Conservation (phyloP, 768 basidiomycete genomes). For the Chalciporus piperatus region DNA sequence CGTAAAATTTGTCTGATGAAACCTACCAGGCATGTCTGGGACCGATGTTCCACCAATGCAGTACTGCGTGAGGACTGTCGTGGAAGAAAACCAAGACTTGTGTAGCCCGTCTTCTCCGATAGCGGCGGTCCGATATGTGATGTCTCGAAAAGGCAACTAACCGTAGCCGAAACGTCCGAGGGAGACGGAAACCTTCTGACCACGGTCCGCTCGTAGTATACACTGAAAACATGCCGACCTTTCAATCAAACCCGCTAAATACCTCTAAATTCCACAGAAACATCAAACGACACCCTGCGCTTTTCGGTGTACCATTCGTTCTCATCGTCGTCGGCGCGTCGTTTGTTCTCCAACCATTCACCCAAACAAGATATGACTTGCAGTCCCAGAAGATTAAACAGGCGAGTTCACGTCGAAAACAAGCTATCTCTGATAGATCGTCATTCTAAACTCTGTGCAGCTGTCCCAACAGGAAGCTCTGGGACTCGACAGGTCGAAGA, state of each 20-base stretch:
- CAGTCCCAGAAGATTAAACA: constrained; percentile 77
- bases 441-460: constrained; percentile 31
- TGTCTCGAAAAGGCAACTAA: constrained; percentile 17
- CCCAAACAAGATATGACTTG: constrained; percentile 88
- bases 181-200: no score
- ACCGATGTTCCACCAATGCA: background rate
- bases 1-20: background rate
- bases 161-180: background rate
- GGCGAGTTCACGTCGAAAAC: constrained; percentile 36
- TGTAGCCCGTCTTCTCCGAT: background rate
- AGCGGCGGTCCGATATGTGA: background rate
- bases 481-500: constrained; percentile 62
- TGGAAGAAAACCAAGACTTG: constrained; percentile 2
- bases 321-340: constrained; percentile 83
- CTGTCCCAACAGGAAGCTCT: constrained; percentile 78
- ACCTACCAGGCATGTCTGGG: constrained; percentile 25
- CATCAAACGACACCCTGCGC: constrained; percentile 58
- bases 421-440: no score
- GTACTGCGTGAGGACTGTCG: no score
- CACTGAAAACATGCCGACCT: constrained; percentile 60
- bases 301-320: constrained; percentile 88
- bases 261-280: constrained; percentile 27
- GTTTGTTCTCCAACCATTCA: constrained; percentile 78
- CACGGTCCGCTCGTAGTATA: no score
- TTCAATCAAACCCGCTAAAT: constrained; percentile 43